phyloP scores from a whole-genome alignment of 2,329 filamentous ascomycete species.

The Neofusicoccum parvum region DNA sequence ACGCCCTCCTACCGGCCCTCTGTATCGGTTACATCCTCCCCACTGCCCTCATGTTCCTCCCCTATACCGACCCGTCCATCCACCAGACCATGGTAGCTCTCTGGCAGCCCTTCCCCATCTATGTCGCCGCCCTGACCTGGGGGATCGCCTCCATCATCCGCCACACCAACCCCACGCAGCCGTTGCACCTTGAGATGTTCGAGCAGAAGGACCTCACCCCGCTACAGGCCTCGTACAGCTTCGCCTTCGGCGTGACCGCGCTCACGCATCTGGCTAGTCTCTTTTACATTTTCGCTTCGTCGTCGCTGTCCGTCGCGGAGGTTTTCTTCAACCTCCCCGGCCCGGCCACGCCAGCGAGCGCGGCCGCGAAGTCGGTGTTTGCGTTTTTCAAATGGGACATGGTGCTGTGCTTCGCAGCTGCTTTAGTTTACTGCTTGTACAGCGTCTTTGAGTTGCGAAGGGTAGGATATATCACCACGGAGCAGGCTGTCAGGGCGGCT shows the following conservation, averaged over 20 bases:
- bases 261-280: neutral
- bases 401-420: neutral
- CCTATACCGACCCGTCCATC: slow-evolving; percentile 22
- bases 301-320: neutral
- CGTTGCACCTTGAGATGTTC: neutral
- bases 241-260: neutral
- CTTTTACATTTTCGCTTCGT: neutral
- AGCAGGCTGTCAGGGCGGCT: neutral
- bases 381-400: slow-evolving; percentile 18
- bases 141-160: neutral
- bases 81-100: slow-evolving; percentile 27
- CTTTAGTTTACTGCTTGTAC: slow-evolving; percentile 17
- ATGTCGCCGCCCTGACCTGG: neutral
- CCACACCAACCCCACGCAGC: neutral
- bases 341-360: neutral
- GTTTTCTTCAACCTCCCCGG: slow-evolving; percentile 19
- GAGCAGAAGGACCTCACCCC: neutral
- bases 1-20: slow-evolving; percentile 28
- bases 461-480: neutral
- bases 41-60: slow-evolving; percentile 30
- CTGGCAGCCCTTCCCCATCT: slow-evolving; percentile 25
- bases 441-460: slow-evolving; percentile 15
- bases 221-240: neutral
- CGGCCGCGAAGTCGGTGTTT: neutral
- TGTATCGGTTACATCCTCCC: slow-evolving; percentile 30